Evolutionary conservation across 331 rosid genomes (phyloP).

Genomic region (Prunus yedoensis): DNA sequence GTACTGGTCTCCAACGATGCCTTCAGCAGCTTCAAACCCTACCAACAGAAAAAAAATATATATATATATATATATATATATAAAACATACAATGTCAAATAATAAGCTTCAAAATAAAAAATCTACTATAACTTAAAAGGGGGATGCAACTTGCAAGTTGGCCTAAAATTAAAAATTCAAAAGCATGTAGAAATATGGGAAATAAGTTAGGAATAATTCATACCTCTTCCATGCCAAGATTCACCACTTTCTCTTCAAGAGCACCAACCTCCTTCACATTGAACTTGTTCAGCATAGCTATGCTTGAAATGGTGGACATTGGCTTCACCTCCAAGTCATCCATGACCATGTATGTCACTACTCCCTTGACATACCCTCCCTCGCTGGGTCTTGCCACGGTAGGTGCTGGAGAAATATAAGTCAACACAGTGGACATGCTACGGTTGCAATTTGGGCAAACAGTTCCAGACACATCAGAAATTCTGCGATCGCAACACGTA

Average conservation of each 20-base stretch:
- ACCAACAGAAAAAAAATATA: background rate
- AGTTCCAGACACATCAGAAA: background rate
- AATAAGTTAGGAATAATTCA: no score
- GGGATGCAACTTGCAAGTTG: no score
- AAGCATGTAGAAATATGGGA: background rate
- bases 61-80: no score
- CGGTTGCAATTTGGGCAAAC: background rate
- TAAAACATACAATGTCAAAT: no score
- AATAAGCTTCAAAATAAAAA: no score
- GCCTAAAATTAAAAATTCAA: background rate
- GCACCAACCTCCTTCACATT: conserved; percentile 31
- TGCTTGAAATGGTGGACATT: conserved; percentile 39
- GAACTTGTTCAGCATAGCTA: conserved; percentile 33
- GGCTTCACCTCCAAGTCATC: conserved; percentile 45
- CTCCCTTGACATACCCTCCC: conserved; percentile 37
- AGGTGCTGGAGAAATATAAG: background rate
- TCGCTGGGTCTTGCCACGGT: accelerated
- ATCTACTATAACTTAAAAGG: no score
- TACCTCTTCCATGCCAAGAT: conserved; percentile 25
- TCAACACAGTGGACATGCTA: no score
- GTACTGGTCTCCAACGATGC: conserved; percentile 5
- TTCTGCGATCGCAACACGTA: no score
- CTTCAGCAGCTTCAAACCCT: conserved; percentile 27
- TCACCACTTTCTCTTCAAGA: background rate
- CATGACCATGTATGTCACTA: conserved; percentile 48